Percentiles rank a stretch among this genome's conserved stretches.
Evolutionary conservation across 345 rosid genomes (phyloP).

Genomic region (Corchorus capsularis): DNA sequence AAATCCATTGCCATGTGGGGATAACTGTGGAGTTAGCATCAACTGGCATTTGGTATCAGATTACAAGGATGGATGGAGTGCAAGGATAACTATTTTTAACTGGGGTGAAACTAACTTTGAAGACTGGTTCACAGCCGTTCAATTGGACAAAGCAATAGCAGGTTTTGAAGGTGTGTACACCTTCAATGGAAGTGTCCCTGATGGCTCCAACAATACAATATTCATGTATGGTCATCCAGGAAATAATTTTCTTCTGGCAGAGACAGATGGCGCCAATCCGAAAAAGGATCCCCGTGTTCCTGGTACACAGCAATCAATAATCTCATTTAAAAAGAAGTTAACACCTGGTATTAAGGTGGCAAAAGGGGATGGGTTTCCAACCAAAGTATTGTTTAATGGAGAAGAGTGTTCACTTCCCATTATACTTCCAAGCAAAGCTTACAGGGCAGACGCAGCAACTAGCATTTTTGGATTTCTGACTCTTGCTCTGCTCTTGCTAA

Average conservation of each 20-base stretch:
- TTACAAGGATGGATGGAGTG: constrained; percentile 80
- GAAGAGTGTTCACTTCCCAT: constrained; percentile 88
- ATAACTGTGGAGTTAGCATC: constrained; percentile 92
- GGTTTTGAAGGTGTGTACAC: constrained; percentile 86
- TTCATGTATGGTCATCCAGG: constrained; percentile 78
- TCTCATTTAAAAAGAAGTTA: constrained; percentile 83
- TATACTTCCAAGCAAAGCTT: constrained; percentile 47
- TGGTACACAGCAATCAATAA: constrained; percentile 83
- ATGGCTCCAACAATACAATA: constrained; percentile 57
- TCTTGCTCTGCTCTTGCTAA: constrained; percentile 10
- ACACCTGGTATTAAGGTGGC: constrained; percentile 70
- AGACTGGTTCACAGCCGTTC: constrained; percentile 84
- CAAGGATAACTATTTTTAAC: constrained; percentile 85
- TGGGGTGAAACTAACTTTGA: constrained; percentile 78
- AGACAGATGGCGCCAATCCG: constrained; percentile 63
- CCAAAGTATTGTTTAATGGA: constrained; percentile 92
- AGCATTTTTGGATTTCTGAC: constrained; percentile 12
- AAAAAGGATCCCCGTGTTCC: constrained; percentile 70
- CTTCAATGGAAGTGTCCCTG: constrained; percentile 57
- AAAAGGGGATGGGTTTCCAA: constrained; percentile 83
- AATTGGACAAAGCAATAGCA: constrained; percentile 63
- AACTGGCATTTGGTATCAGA: constrained; percentile 92
- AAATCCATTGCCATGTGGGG: constrained; percentile 87
- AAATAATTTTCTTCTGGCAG: constrained; percentile 71
- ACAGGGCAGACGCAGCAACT: background rate